Percentiles rank a stretch among this genome's conserved stretches.
Conservation (phyloP, 352 stramenopile genomes). For the Thraustochytrium striatum region DNA sequence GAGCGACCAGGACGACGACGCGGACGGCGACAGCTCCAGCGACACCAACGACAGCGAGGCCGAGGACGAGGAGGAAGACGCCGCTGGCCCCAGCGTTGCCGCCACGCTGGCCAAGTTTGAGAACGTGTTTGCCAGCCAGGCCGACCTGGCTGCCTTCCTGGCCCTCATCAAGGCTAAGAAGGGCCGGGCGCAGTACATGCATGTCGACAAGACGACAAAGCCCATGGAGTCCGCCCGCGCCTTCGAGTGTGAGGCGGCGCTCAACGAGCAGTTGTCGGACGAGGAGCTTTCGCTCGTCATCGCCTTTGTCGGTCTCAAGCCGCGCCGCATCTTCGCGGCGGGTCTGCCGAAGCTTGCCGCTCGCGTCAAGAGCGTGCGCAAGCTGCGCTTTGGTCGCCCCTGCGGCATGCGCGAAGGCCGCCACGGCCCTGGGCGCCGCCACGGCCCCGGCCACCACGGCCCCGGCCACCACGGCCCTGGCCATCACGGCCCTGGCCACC, state of each 20-base stretch:
- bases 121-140: not conserved
- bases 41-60: too few relatives aligned
- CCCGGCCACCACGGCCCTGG: too few relatives aligned
- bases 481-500: too few relatives aligned
- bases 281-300: not conserved
- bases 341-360: not conserved
- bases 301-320: not conserved
- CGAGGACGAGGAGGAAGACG: too few relatives aligned
- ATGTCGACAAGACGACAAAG: not conserved
- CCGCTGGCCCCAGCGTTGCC: too few relatives aligned
- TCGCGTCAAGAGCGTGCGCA: not conserved
- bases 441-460: not conserved
- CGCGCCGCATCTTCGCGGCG: not conserved
- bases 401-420: not conserved
- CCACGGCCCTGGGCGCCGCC: not conserved
- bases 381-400: not conserved
- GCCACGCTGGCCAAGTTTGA: too few relatives aligned
- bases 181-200: not conserved
- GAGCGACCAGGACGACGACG: too few relatives aligned
- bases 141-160: not conserved
- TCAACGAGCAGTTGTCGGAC: not conserved
- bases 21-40: too few relatives aligned
- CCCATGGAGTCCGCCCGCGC: not conserved
- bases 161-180: not conserved
- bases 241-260: not conserved